A percentile compares a stretch with the other conserved stretches of the same genome.
Evolutionary conservation across 148 eudicot genomes (phyloP).

Genomic region (Bassia scoparia): DNA sequence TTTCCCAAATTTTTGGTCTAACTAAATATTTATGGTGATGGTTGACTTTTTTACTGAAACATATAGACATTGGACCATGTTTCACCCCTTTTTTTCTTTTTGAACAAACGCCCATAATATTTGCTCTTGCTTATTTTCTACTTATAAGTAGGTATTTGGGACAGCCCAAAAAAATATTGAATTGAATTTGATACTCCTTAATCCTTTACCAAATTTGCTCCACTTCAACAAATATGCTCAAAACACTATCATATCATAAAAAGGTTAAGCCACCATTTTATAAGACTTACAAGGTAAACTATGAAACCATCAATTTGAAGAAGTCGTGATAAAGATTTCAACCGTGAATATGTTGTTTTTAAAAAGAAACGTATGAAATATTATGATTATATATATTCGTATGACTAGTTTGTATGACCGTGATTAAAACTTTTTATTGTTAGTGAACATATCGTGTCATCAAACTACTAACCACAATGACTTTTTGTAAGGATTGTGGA

Average conservation of each 20-base stretch:
- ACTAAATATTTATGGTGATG: conserved; percentile 19
- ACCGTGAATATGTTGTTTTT: too few species aligned
- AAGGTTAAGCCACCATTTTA: not conserved
- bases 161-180: not conserved
- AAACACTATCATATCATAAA: not conserved
- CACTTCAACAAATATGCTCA: conserved; percentile 22
- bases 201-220: not conserved
- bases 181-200: not conserved
- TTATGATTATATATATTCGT: too few species aligned
- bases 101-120: not conserved
- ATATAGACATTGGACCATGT: not conserved
- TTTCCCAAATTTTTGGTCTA: conserved; percentile 9
- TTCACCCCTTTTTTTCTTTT: not conserved
- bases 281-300: not conserved
- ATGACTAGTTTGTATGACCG: too few species aligned
- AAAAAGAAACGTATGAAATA: too few species aligned
- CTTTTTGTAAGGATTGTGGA: too few species aligned
- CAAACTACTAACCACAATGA: too few species aligned
- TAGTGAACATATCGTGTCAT: too few species aligned
- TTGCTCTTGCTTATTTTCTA: conserved; percentile 10
- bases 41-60: not conserved
- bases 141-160: conserved; percentile 9
- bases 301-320: not conserved
- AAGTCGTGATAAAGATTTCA: too few species aligned
- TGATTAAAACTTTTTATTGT: too few species aligned